Percentiles rank a stretch among this genome's conserved stretches.
Conservation (phyloP, 768 basidiomycete species). For the Rhodocollybia butyracea region DNA sequence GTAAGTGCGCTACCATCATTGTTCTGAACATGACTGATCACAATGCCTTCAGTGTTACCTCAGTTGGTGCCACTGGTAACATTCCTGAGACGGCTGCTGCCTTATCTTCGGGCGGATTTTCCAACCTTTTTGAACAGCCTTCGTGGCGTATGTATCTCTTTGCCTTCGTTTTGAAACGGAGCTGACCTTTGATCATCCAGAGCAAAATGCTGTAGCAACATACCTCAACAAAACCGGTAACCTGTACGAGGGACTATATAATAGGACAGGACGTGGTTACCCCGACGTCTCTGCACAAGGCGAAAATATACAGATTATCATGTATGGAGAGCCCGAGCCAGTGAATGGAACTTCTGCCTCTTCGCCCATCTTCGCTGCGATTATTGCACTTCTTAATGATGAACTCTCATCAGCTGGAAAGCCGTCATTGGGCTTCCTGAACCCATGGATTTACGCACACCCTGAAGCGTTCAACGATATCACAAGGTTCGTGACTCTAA, state of each 20-base stretch:
- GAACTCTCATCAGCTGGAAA: constrained; percentile 45
- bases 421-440: constrained; percentile 55
- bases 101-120: too few relatives aligned
- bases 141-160: too few relatives aligned
- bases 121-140: constrained; percentile 25
- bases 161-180: too few relatives aligned
- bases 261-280: constrained; percentile 25
- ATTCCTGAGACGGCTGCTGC: too few relatives aligned
- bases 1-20: constrained; percentile 17
- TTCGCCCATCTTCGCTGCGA: constrained; percentile 53
- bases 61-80: too few relatives aligned
- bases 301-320: constrained; percentile 45
- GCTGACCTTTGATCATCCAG: too few relatives aligned
- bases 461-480: constrained; percentile 54
- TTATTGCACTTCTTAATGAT: constrained; percentile 62
- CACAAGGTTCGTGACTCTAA: constrained; percentile 36
- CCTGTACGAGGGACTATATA: constrained; percentile 38
- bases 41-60: too few relatives aligned
- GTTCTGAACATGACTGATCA: too few relatives aligned
- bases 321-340: constrained; percentile 36
- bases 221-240: constrained; percentile 28
- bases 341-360: constrained; percentile 59
- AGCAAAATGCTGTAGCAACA: constrained; percentile 25
- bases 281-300: constrained; percentile 12
- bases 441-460: constrained; percentile 45